Conservation (phyloP, 306 rosid genomes). For the Citrullus amarus region DNA sequence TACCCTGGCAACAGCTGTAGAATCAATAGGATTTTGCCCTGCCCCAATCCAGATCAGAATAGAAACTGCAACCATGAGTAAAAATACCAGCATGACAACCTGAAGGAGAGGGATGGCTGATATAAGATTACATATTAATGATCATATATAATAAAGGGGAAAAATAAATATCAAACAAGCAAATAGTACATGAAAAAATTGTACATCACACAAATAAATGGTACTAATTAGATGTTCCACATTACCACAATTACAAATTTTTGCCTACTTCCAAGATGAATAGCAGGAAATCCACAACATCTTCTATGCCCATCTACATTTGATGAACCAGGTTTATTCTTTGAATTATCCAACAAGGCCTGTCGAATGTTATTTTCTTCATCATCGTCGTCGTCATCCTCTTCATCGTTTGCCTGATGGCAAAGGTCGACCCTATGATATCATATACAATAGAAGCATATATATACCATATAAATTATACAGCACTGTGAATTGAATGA, state of each 20-base stretch:
- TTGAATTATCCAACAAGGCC: conserved; percentile 34
- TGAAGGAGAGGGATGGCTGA: conserved; percentile 22
- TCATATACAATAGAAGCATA: conserved; percentile 24
- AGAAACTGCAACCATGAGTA: conserved; percentile 36
- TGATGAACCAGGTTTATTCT: conserved; percentile 20
- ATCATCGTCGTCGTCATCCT: conserved; percentile 44
- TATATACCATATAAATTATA: conserved; percentile 19
- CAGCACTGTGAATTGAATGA: neutral
- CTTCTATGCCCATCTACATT: conserved; percentile 20
- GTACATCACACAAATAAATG: neutral
- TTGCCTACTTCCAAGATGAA: conserved; percentile 50
- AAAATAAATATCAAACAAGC: neutral
- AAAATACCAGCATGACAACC: conserved; percentile 37
- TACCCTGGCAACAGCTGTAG: conserved; percentile 49
- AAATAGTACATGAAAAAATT: neutral
- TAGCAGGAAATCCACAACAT: conserved; percentile 44
- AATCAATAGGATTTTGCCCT: conserved; percentile 36
- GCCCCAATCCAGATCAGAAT: conserved; percentile 44
- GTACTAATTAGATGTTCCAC: neutral
- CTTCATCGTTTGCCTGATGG: conserved; percentile 70
- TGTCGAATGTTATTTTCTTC: conserved; percentile 30
- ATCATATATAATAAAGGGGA: neutral
- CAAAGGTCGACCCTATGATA: conserved; percentile 64
- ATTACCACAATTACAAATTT: conserved; percentile 49
- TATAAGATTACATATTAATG: conserved; percentile 8